Evolutionary conservation across 148 eudicot genomes (phyloP).

Genomic region (Polygonum maritimum): DNA sequence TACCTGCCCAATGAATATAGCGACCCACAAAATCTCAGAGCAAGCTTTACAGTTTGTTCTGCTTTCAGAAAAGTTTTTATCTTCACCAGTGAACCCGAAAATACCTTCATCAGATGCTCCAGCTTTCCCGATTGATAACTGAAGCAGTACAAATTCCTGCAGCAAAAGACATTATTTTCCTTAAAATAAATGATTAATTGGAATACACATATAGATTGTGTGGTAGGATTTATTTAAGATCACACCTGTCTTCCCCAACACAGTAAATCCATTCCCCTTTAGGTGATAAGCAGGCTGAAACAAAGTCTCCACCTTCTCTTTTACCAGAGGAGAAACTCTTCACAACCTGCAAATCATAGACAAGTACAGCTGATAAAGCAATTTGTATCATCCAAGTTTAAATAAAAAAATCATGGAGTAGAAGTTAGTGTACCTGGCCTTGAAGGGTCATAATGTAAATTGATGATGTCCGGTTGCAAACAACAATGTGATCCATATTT

Average conservation of each 20-base stretch:
- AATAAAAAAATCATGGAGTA: neutral
- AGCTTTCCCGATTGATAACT: conserved; percentile 86
- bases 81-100: neutral
- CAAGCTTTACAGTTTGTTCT: neutral
- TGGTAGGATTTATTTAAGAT: neutral
- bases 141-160: conserved; percentile 94
- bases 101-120: conserved; percentile 94
- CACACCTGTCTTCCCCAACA: conserved; percentile 96
- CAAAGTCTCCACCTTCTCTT: conserved; percentile 99
- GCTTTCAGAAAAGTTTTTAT: too few species aligned
- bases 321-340: conserved; percentile 99
- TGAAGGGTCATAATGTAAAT: conserved; percentile 93
- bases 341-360: conserved; percentile 49
- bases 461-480: conserved; percentile 91
- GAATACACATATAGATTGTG: too few species aligned
- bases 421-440: conserved; percentile 64
- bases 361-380: neutral
- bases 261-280: conserved; percentile 99
- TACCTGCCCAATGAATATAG: conserved; percentile 37
- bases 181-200: neutral
- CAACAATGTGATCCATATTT: conserved; percentile 85
- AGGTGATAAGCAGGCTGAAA: conserved; percentile 82
- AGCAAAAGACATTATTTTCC: neutral
- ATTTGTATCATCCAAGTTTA: too few species aligned
- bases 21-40: neutral